Evolutionary conservation across 345 rosid genomes (phyloP), one percentile per base, ranked within the genome.

Genomic region (Euclidium syriacum): DNA sequence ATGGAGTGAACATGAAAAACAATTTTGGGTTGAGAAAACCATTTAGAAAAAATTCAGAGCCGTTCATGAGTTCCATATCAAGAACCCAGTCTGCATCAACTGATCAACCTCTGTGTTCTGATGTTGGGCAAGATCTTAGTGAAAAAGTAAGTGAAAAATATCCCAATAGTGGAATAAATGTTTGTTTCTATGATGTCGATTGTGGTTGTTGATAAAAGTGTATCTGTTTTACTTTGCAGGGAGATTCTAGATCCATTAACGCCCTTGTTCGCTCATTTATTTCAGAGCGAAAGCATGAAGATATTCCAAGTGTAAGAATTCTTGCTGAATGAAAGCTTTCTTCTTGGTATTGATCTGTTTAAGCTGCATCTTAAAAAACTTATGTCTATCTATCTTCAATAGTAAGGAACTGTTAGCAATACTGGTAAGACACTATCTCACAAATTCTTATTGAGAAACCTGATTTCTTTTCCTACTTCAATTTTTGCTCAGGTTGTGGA

Each of bases 251-350:
- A 73, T 81, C 95, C 50, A 52, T 94, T 42, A 79, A 71, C 19
- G 54, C 61, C 61, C 82, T 87, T 55, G 80, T 94, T 55, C 89
- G 83, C 6, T 77, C 90, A 26, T 75, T 82, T 55, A 82, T 92
- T 62, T 48, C 83, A 23, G 91, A 85, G 12, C 81, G 76, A 78
- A 92, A 81, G 61, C 81, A 74, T 43, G 96, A 89, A 65, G 95
- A 89, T 51, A 83, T 89, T 69, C 89, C 95, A 33, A 35, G 15
- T 40, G 98, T 92, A 78, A 77, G 84, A 63, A 32, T 17, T 51
- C 30, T 66, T 56, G 52, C 23, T 65, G 15, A 32, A 1, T 23
- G 46, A 25, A 55, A 35, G 32, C 41, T 56, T 56, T 25, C 46
- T 52, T 53, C 26, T 40, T 50, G 52, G 52, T 5, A 38, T 16